A percentile compares a stretch with the other conserved stretches of the same genome.
Conservation (phyloP, 345 rosid species). For the Hirschfeldia incana region DNA sequence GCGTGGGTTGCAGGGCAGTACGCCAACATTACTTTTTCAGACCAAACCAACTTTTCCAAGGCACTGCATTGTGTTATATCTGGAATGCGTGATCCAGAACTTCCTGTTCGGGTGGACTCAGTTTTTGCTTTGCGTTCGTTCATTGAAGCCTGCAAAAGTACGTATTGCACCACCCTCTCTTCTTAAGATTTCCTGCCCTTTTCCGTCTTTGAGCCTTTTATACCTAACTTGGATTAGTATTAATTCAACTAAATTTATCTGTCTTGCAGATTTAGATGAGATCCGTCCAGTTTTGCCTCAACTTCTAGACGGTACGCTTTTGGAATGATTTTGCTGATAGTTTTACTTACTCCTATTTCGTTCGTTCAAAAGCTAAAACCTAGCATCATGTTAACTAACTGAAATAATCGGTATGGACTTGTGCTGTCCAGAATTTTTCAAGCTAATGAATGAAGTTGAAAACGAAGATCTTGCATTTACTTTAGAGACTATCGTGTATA, state of each 20-base stretch:
- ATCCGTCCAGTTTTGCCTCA: slow-evolving; percentile 97
- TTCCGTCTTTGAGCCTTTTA: not conserved
- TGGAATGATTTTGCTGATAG: slow-evolving; percentile 1
- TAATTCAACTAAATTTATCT: not conserved
- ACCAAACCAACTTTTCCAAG: slow-evolving; percentile 77
- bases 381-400: slow-evolving; percentile 6
- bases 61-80: slow-evolving; percentile 86
- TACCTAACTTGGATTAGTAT: not conserved
- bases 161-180: slow-evolving; percentile 6
- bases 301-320: slow-evolving; percentile 79
- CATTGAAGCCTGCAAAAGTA: slow-evolving; percentile 94
- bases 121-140: slow-evolving; percentile 94
- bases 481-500: slow-evolving; percentile 86
- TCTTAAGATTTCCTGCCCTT: slow-evolving; percentile 4
- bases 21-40: slow-evolving; percentile 79
- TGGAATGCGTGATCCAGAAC: slow-evolving; percentile 91
- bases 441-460: slow-evolving; percentile 97
- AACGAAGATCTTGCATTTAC: slow-evolving; percentile 97
- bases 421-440: slow-evolving; percentile 78
- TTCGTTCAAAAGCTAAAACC: not conserved
- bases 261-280: slow-evolving; percentile 82
- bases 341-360: not conserved
- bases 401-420: slow-evolving; percentile 1
- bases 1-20: slow-evolving; percentile 99
- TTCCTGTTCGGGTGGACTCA: slow-evolving; percentile 98